Evolutionary conservation across 2,329 filamentous ascomycete species (phyloP).

Genomic region (Boeremia exigua): DNA sequence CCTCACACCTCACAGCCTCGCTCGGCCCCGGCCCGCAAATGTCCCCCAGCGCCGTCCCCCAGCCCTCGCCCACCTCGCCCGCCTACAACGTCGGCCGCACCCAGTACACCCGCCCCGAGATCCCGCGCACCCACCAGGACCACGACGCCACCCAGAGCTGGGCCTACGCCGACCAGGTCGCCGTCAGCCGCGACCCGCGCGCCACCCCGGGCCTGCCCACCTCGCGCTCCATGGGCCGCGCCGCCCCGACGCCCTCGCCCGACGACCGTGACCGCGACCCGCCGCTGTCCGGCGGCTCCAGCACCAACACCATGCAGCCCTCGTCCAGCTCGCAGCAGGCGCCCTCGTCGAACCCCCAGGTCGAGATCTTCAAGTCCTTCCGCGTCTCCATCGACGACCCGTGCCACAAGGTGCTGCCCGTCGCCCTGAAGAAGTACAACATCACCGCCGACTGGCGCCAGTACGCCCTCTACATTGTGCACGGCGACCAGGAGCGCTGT

Average conservation of each 20-base stretch:
- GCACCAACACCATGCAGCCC: conserved; percentile 30
- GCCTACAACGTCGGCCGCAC: conserved; percentile 51
- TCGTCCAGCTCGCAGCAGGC: conserved; percentile 30
- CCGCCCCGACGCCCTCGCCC: conserved; percentile 37
- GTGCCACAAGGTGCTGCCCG: conserved; percentile 94
- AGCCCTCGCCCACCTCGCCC: conserved; percentile 58
- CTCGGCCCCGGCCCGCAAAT: conserved; percentile 50
- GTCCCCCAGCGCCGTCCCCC: conserved; percentile 51
- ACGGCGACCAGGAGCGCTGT: conserved; percentile 97
- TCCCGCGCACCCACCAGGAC: conserved; percentile 38
- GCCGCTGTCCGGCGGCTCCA: conserved; percentile 45
- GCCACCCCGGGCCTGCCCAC: conserved; percentile 40
- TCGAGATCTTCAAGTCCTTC: conserved; percentile 99
- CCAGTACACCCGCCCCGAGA: conserved; percentile 38
- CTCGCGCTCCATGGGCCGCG: conserved; percentile 36
- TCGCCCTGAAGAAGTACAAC: conserved; percentile 96
- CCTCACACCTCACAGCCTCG: conserved; percentile 58
- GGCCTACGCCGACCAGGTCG: conserved; percentile 36
- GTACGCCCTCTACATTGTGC: conserved; percentile 97
- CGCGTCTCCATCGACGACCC: conserved; percentile 97
- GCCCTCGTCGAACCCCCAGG: conserved; percentile 57
- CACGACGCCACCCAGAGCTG: conserved; percentile 41
- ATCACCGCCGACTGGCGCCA: conserved; percentile 98
- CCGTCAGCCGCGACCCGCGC: conserved; percentile 40
- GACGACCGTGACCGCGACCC: conserved; percentile 44